Evolutionary conservation across 768 basidiomycete species (phyloP), one percentile per base, ranked within the genome.

Genomic region (Trametes cingulata): DNA sequence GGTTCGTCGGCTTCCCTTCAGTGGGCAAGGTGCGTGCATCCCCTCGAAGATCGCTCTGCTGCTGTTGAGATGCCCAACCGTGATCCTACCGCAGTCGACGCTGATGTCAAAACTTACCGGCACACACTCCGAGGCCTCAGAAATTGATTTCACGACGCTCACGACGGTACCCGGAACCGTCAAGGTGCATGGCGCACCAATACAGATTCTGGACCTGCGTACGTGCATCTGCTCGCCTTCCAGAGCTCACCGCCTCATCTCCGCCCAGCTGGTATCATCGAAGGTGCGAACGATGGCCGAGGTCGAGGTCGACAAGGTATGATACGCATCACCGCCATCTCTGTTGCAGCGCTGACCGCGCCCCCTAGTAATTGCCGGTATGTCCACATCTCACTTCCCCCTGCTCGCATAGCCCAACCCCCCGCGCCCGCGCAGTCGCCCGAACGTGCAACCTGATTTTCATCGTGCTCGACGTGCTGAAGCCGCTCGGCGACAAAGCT

Each of bases 381-480:
- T 69, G 96, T 98, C 80, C 97, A 97, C 10, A 22, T 7, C 37
- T 13, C 13, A 7, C 13, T 20, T 45, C 17, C 27, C 56, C 12
- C 29, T 42, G 7, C 29, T 49, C 19, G 29, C 22, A 22, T 20
- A 24, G 37, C 37, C 37, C 46, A 36, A 46, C 39, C 39, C 29
- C 29, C 48, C 56, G 52, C 47, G 42, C 45, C 19, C 29, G 10
- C 52, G 56, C 76, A 93, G 97, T 99, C 65, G 96, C 97, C 8
- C 87, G 97, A 60, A 98, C 97, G 40, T 98, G 97, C 74, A 93
- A 98, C 73, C 86, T 98, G 36, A 98, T 99, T 61, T 98, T 98
- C 75, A 98, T 99, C 73, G 91, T 98, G 27, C 85, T 99, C 49
- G 97, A 99, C 69, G 97, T 99, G 25, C 84, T 97, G 36, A 99